A percentile compares a stretch with the other conserved stretches of the same genome.
Evolutionary conservation across 345 rosid genomes (phyloP).

Genomic region (Conringia planisiliqua): DNA sequence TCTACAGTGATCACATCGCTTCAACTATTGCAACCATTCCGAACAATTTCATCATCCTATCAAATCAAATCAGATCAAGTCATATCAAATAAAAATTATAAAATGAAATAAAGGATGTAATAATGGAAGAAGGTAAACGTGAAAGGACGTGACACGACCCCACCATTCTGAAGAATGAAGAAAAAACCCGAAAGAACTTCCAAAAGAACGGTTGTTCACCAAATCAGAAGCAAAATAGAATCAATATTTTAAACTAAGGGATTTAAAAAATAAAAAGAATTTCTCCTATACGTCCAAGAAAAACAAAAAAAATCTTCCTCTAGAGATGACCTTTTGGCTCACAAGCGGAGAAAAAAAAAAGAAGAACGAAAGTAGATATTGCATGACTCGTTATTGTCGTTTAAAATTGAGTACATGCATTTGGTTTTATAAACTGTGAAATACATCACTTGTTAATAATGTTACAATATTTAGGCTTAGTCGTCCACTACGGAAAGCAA

Average conservation of each 20-base stretch:
- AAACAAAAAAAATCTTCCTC: background rate
- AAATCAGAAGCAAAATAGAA: background rate
- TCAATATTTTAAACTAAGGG: background rate
- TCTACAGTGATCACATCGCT: slow-evolving; percentile 12
- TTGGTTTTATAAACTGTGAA: slow-evolving; percentile 3
- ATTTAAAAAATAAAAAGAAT: background rate
- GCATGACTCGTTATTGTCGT: background rate
- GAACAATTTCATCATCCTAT: slow-evolving; percentile 9
- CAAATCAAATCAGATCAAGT: slow-evolving; percentile 25
- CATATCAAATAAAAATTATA: background rate
- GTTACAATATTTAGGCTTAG: background rate
- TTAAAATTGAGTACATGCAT: background rate
- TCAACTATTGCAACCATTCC: slow-evolving; percentile 9
- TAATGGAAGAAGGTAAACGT: slow-evolving; percentile 11
- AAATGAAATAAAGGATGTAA: slow-evolving; percentile 5
- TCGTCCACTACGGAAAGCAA: background rate
- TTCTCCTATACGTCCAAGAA: background rate
- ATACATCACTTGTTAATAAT: background rate
- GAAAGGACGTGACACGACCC: slow-evolving; percentile 34
- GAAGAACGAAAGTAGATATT: background rate
- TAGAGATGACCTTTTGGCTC: slow-evolving; percentile 14
- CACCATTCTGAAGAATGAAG: slow-evolving; percentile 31
- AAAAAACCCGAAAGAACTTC: slow-evolving; percentile 34
- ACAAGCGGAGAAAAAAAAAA: background rate
- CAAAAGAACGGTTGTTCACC: slow-evolving; percentile 45